These are phyloP conservation scores for Colletotrichum costaricense DNA, from an alignment of 2,329 filamentous ascomycete genomes.

Conservation along the genomic window DNA sequence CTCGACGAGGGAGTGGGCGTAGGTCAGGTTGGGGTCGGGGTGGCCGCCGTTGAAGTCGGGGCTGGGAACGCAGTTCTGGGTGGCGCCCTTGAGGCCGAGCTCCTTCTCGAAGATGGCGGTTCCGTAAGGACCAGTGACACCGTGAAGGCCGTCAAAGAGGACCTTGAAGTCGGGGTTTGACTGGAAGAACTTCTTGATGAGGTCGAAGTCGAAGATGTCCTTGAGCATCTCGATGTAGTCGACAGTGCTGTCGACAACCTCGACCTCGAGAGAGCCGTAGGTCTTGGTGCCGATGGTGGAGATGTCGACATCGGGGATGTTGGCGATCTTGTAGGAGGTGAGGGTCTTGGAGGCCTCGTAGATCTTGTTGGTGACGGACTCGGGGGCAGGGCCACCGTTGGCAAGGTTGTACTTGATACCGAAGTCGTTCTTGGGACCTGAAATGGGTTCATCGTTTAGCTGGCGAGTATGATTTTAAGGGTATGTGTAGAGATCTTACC, in stretches of 20 bases:
- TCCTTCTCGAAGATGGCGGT: slow-evolving; percentile 95
- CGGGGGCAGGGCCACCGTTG: slow-evolving; percentile 95
- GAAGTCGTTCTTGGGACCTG: slow-evolving; percentile 93
- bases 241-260: slow-evolving; percentile 91
- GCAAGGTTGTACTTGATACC: slow-evolving; percentile 99
- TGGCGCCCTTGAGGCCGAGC: slow-evolving; percentile 81
- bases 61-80: slow-evolving; percentile 91
- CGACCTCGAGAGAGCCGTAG: slow-evolving; percentile 90
- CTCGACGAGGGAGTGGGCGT: slow-evolving; percentile 94
- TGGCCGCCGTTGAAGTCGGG: slow-evolving; percentile 98
- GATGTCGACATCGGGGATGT: slow-evolving; percentile 89
- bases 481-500: slow-evolving; percentile 66
- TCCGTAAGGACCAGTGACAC: slow-evolving; percentile 96
- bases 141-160: slow-evolving; percentile 92
- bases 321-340: slow-evolving; percentile 90
- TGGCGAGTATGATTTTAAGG: background rate
- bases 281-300: slow-evolving; percentile 83
- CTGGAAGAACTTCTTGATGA: slow-evolving; percentile 94
- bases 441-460: slow-evolving; percentile 17
- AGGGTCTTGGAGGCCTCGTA: slow-evolving; percentile 91
- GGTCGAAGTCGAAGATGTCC: slow-evolving; percentile 96
- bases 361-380: slow-evolving; percentile 98
- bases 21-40: slow-evolving; percentile 97
- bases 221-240: slow-evolving; percentile 97
- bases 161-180: slow-evolving; percentile 94